Evolutionary conservation across 768 basidiomycete genomes (phyloP).

Genomic region (Rhizopogon salebrosus): DNA sequence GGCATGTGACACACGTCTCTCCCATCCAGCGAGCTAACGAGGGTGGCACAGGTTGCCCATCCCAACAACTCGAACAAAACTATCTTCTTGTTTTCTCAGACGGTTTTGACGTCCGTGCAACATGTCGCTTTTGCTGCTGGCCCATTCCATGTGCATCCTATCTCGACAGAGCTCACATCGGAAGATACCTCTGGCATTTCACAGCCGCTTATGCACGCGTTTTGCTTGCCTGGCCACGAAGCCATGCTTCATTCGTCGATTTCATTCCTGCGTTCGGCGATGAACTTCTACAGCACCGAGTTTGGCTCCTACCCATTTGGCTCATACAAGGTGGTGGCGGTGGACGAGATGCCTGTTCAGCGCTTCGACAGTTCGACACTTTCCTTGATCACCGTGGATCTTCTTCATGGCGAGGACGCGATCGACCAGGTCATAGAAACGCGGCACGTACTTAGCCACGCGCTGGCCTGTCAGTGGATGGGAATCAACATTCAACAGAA

Average conservation of each 20-base stretch:
- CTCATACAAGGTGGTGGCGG: slow-evolving; percentile 91
- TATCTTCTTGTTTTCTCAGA: slow-evolving; percentile 89
- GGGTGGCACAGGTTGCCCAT: slow-evolving; percentile 67
- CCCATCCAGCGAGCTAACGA: slow-evolving; percentile 5
- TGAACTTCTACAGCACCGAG: slow-evolving; percentile 88
- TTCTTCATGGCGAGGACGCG: slow-evolving; percentile 81
- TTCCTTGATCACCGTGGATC: slow-evolving; percentile 71
- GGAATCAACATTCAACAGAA: slow-evolving; percentile 95
- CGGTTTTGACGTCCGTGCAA: slow-evolving; percentile 86
- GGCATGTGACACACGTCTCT: slow-evolving; percentile 38
- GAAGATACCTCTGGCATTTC: slow-evolving; percentile 60
- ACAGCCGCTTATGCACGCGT: slow-evolving; percentile 80
- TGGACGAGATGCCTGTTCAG: slow-evolving; percentile 79
- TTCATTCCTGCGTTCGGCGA: slow-evolving; percentile 76
- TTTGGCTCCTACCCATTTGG: slow-evolving; percentile 95
- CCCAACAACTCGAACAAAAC: slow-evolving; percentile 91
- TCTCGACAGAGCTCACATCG: slow-evolving; percentile 54
- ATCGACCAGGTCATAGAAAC: slow-evolving; percentile 94
- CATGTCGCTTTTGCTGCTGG: slow-evolving; percentile 96
- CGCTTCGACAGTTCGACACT: slow-evolving; percentile 84
- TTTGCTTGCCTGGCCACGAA: slow-evolving; percentile 90
- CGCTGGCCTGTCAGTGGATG: slow-evolving; percentile 93
- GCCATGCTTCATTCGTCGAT: slow-evolving; percentile 63
- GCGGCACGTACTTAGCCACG: slow-evolving; percentile 78
- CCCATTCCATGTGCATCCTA: slow-evolving; percentile 77